These are phyloP conservation scores for Ogataea glucozyma DNA, from an alignment of 805 yeast species.

Conservation along the genomic window DNA sequence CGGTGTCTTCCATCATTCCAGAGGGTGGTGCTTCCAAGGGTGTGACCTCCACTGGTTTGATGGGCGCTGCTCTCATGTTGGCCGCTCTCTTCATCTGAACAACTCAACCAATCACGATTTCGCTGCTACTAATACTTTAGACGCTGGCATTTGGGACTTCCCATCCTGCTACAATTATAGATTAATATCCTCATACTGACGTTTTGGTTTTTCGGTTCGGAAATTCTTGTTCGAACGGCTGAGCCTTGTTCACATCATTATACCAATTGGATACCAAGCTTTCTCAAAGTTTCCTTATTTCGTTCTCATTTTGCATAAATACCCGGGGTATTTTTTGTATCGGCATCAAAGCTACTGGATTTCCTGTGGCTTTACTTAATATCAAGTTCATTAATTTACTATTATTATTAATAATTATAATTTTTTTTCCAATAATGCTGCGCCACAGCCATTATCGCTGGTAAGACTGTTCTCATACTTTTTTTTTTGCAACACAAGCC, in stretches of 20 bases:
- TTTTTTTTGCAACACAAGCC: too few relatives aligned
- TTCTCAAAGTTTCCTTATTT: slow-evolving; percentile 3
- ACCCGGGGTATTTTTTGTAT: slow-evolving; percentile 16
- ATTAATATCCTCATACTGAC: slow-evolving; percentile 3
- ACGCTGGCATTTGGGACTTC: slow-evolving; percentile 10
- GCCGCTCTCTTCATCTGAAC: slow-evolving; percentile 27
- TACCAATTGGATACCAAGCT: slow-evolving; percentile 15
- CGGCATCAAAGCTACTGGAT: slow-evolving; percentile 20
- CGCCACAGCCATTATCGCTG: too few relatives aligned
- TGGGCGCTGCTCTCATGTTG: slow-evolving; percentile 25
- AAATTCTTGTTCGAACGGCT: not conserved
- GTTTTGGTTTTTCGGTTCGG: slow-evolving; percentile 2
- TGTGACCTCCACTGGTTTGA: slow-evolving; percentile 26
- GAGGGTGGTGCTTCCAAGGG: slow-evolving; percentile 28
- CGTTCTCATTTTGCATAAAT: slow-evolving; percentile 14
- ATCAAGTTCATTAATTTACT: slow-evolving; percentile 8
- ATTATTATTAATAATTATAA: not conserved
- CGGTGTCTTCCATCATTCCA: slow-evolving; percentile 7
- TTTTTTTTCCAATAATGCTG: not conserved
- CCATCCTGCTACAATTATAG: slow-evolving; percentile 6
- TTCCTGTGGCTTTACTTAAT: slow-evolving; percentile 12
- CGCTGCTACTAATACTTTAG: slow-evolving; percentile 7
- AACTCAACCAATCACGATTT: slow-evolving; percentile 3
- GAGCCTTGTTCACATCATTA: slow-evolving; percentile 2
- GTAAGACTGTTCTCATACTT: too few relatives aligned